A percentile compares a stretch with the other conserved stretches of the same genome.
Evolutionary conservation across 768 basidiomycete genomes (phyloP).

Genomic region (Lactarius psammicola): DNA sequence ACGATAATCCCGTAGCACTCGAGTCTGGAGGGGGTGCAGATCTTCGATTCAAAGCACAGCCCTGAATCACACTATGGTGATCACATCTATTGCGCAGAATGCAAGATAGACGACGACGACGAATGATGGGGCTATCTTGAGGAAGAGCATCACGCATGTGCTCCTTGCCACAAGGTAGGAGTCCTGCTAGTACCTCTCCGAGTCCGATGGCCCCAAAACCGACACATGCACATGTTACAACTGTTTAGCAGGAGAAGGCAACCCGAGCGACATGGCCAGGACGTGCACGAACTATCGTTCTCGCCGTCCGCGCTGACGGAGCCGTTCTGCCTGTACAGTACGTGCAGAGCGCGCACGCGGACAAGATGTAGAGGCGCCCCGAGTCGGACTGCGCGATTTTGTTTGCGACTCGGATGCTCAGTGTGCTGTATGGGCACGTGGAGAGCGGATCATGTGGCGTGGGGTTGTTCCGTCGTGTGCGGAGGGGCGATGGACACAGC

Average conservation of each 20-base stretch:
- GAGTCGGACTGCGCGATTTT: too few relatives aligned
- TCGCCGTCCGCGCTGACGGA: conserved; percentile 52
- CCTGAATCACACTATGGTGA: conserved; percentile 45
- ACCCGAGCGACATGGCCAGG: conserved; percentile 16
- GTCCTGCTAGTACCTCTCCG: too few relatives aligned
- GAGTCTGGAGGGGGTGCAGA: neutral
- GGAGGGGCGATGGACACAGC: neutral
- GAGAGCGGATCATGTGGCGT: conserved; percentile 5
- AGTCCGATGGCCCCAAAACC: too few relatives aligned
- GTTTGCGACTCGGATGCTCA: conserved; percentile 3
- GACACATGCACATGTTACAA: too few relatives aligned
- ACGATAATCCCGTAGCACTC: neutral
- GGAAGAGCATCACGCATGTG: conserved; percentile 1
- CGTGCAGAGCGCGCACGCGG: conserved; percentile 42
- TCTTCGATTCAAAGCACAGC: conserved; percentile 43
- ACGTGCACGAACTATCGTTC: conserved; percentile 52
- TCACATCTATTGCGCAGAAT: conserved; percentile 11
- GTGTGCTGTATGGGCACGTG: conserved; percentile 2
- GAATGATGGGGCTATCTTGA: conserved; percentile 4
- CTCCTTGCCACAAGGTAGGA: neutral
- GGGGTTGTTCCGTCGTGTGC: conserved; percentile 8
- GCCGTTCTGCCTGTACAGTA: too few relatives aligned
- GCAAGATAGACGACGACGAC: conserved; percentile 3
- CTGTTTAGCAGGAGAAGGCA: neutral
- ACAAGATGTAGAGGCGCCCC: conserved; percentile 12